Evolutionary conservation across 768 basidiomycete species (phyloP).

Genomic region (Phaffia tasmanica): DNA sequence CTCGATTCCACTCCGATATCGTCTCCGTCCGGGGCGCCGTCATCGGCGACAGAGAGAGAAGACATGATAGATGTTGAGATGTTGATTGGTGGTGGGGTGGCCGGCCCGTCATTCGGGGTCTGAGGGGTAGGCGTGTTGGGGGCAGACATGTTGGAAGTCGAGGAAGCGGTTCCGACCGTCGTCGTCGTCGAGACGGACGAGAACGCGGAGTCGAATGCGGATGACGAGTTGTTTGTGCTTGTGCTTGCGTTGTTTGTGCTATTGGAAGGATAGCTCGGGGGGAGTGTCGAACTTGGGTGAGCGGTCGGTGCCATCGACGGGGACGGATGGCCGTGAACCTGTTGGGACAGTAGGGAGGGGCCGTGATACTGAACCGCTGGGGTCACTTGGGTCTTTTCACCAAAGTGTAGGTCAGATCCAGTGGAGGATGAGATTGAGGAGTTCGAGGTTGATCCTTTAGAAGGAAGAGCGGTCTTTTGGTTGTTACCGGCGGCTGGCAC

Average conservation of each 20-base stretch:
- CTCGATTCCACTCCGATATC: slow-evolving; percentile 3
- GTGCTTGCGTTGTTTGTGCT: slow-evolving; percentile 7
- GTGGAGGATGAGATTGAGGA: slow-evolving; percentile 5
- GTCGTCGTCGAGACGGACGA: slow-evolving; percentile 2
- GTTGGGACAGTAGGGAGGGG: slow-evolving; percentile 31
- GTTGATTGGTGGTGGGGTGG: slow-evolving; percentile 32
- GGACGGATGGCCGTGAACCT: slow-evolving; percentile 8
- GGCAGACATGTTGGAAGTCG: slow-evolving; percentile 26
- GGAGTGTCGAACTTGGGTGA: slow-evolving; percentile 51
- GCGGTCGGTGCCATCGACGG: neutral
- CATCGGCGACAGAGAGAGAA: slow-evolving; percentile 18
- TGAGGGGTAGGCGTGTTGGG: slow-evolving; percentile 31
- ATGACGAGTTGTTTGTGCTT: slow-evolving; percentile 1
- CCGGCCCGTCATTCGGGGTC: slow-evolving; percentile 33
- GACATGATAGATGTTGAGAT: slow-evolving; percentile 33
- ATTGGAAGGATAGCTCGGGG: slow-evolving; percentile 49
- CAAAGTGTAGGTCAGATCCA: slow-evolving; percentile 13
- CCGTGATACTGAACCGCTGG: slow-evolving; percentile 8
- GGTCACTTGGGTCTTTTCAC: slow-evolving; percentile 19
- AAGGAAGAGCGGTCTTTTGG: neutral
- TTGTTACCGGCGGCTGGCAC: neutral
- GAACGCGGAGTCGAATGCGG: slow-evolving; percentile 1
- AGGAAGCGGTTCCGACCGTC: slow-evolving; percentile 5
- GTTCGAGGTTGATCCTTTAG: slow-evolving; percentile 4
- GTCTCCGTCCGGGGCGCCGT: neutral